These are phyloP conservation scores for Apiospora arundinis DNA, from an alignment of 2,329 filamentous ascomycete genomes.

Conservation along the genomic window DNA sequence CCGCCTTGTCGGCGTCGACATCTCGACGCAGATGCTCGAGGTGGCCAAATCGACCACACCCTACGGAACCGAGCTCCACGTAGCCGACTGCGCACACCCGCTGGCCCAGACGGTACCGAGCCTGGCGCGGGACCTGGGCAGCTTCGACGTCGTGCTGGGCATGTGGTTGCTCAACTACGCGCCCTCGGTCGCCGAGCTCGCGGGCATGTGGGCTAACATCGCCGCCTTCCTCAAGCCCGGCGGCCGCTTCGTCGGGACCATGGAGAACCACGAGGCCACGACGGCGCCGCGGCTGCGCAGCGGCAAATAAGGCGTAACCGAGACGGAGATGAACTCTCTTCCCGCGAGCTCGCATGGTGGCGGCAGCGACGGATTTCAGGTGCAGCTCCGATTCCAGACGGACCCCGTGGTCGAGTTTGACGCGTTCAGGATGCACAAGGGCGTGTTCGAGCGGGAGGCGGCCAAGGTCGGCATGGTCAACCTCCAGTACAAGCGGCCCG, in stretches of 20 bases:
- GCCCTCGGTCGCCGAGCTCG: conserved; percentile 16
- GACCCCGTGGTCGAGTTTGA: conserved; percentile 20
- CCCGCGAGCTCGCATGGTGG: not conserved
- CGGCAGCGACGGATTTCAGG: not conserved
- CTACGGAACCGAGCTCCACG: not conserved
- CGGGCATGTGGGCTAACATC: conserved; percentile 23
- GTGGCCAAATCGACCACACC: conserved; percentile 9
- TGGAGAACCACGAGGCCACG: conserved; percentile 22
- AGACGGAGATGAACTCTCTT: conserved; percentile 15
- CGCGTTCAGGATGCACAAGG: conserved; percentile 20
- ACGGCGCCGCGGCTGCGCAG: conserved; percentile 8
- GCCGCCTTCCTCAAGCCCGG: conserved; percentile 23
- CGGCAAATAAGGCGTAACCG: conserved; percentile 20
- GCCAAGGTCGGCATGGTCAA: conserved; percentile 12
- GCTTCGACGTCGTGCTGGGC: conserved; percentile 21
- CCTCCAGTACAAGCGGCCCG: conserved; percentile 11
- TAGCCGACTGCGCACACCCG: conserved; percentile 12
- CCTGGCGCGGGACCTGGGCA: not conserved
- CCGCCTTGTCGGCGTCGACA: conserved; percentile 19
- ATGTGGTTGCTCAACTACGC: conserved; percentile 24
- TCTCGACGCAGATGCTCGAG: conserved; percentile 23
- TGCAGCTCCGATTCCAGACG: conserved; percentile 17
- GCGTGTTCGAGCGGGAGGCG: conserved; percentile 20
- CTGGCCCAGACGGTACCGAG: not conserved
- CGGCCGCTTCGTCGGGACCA: conserved; percentile 22